Conservation (phyloP, 345 rosid species). For the Angophora floribunda region DNA sequence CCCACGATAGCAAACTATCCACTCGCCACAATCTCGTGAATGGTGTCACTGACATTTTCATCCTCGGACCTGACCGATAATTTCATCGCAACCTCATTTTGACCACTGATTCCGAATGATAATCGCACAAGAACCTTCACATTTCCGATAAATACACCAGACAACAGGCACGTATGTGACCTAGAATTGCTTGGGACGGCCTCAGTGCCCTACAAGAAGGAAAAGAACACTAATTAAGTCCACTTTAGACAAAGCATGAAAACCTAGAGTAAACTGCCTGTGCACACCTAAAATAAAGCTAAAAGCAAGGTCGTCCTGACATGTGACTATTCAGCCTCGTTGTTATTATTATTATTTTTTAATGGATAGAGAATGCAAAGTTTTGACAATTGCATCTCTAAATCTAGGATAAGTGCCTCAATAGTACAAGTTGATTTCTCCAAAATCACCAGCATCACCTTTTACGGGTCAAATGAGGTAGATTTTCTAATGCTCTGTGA, state of each 20-base stretch:
- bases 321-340: background rate
- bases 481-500: background rate
- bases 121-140: constrained; percentile 70
- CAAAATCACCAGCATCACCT: background rate
- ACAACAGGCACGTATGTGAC: constrained; percentile 81
- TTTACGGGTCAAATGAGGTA: background rate
- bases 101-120: constrained; percentile 79
- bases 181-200: constrained; percentile 75
- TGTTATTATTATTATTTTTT: background rate
- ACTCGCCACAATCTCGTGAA: constrained; percentile 82
- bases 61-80: constrained; percentile 81
- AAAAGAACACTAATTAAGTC: background rate
- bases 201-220: constrained; percentile 60
- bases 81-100: constrained; percentile 92
- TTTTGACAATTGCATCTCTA: background rate
- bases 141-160: constrained; percentile 87
- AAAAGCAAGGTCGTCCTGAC: background rate
- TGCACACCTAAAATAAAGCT: background rate
- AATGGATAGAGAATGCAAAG: background rate
- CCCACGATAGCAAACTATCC: constrained; percentile 20
- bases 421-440: background rate
- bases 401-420: background rate
- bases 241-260: background rate
- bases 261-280: background rate
- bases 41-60: constrained; percentile 58